These are phyloP conservation scores for Pseudogymnoascus destructans DNA, from an alignment of 2,329 filamentous ascomycete species.

Conservation along the genomic window DNA sequence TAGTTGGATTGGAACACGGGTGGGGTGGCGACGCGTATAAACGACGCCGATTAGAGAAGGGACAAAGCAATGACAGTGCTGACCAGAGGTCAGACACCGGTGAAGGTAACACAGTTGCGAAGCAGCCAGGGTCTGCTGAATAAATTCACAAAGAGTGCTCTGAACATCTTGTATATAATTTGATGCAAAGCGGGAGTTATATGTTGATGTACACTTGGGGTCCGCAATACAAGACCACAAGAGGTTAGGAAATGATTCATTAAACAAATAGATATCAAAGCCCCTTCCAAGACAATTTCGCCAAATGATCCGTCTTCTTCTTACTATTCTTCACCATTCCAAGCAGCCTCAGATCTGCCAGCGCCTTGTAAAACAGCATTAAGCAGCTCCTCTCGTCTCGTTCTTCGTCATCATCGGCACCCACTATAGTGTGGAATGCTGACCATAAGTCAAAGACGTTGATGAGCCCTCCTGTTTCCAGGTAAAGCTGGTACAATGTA, in stretches of 20 bases:
- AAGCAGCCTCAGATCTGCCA: conserved; percentile 74
- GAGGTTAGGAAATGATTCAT: not conserved
- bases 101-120: not conserved
- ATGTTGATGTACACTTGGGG: not conserved
- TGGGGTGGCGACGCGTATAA: conserved; percentile 23
- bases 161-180: not conserved
- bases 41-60: not conserved
- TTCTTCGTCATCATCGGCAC: conserved; percentile 25
- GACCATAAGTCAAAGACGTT: conserved; percentile 72
- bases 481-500: conserved; percentile 65
- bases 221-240: not conserved
- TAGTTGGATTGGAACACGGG: conserved; percentile 24
- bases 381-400: conserved; percentile 44
- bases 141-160: not conserved
- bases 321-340: conserved; percentile 81
- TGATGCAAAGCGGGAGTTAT: not conserved
- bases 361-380: conserved; percentile 69
- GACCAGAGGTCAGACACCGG: not conserved
- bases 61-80: not conserved
- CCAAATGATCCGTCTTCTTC: conserved; percentile 85
- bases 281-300: conserved; percentile 73
- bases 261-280: conserved; percentile 31
- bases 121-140: not conserved
- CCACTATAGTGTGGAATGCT: conserved; percentile 54
- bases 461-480: conserved; percentile 63